Base-by-base conservation (phyloP, 768 basidiomycete species). In the Pleurotus giganteus region DNA sequence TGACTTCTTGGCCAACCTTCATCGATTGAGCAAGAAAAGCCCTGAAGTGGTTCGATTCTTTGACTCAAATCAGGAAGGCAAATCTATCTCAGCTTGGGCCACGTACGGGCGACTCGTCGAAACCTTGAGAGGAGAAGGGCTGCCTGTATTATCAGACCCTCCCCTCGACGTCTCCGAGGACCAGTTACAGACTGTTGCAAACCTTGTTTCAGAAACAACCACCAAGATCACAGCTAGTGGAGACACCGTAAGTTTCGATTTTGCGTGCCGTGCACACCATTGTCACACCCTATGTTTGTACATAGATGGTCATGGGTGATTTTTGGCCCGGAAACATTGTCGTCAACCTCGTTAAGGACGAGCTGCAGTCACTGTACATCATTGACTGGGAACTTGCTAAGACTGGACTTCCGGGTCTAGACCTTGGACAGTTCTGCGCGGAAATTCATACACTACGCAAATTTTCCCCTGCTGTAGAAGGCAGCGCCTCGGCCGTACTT, bases 321-420 rank as follows among this genome's bases (percentile, higher is more conserved):
- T 84, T 88, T 60, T 89, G 87, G 86, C 79, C 87, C 1, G 87
- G 86, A 0, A 88, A 89, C 61, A 58, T 88, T 43, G 70, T 86
- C 57, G 60, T 86, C n/a, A 65, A 60, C 9, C 62, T 75, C 9
- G 66, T 66, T 45, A 62, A 67, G 1, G 71, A 70, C 11, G 54
- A 59, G 1, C 59, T 84, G 34, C 68, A 72, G 61, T 72, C 66
- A 9, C 59, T 84, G 8, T 75, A 70, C 37, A 70, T 87, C 31
- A 60, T 88, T 42, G 87, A 88, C 65, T 88, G 87, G 87, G 86
- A 89, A 60, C 44, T 85, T 8, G 66, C 74, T 32, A 86, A 77
- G 66, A 71, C 78, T 0, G 85, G 86, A n/a, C 54, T 83, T 24
- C 71, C 76, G 4, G 84, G 79, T 3, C 57, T 82, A 4, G 86